Conservation (phyloP, 495 filamentous ascomycete genomes). For the Aspergillus bridgeri region DNA sequence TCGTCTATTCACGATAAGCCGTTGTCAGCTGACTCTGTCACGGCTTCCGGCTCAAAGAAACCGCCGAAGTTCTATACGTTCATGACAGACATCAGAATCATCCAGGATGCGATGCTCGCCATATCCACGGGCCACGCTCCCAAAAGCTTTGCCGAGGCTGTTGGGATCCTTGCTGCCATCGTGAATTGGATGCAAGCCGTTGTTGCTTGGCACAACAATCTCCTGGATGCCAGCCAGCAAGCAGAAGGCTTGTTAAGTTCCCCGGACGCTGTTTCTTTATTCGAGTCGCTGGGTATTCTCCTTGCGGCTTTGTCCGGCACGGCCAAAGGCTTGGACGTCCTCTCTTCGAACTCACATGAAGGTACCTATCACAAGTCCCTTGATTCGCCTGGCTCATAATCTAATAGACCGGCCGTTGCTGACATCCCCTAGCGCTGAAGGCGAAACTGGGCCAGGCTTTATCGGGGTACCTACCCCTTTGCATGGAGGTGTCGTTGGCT, state of each 20-base stretch:
- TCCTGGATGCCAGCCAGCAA: conserved; percentile 26
- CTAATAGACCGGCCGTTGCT: conserved; percentile 1
- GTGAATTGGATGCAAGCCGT: conserved; percentile 42
- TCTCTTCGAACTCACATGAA: conserved; percentile 35
- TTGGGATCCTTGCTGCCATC: conserved; percentile 31
- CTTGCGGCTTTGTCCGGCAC: conserved; percentile 42
- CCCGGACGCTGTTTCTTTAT: conserved; percentile 41
- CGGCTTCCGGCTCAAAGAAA: conserved; percentile 13
- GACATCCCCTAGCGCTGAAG: conserved; percentile 30
- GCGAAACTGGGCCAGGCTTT: conserved; percentile 40
- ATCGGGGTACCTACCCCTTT: conserved; percentile 41
- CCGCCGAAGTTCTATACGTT: conserved; percentile 28
- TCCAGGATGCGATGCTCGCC: conserved; percentile 44
- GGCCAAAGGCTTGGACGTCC: conserved; percentile 34
- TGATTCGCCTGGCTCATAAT: not conserved
- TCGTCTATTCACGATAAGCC: conserved; percentile 43
- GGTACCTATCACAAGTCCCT: conserved; percentile 25
- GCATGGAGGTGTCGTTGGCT: conserved; percentile 37
- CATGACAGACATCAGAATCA: conserved; percentile 46
- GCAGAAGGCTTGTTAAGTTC: conserved; percentile 34
- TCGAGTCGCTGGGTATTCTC: conserved; percentile 44
- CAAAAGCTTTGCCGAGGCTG: conserved; percentile 29
- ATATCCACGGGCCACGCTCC: conserved; percentile 35
- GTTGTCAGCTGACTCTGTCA: conserved; percentile 14
- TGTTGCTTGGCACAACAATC: conserved; percentile 35